Evolutionary conservation across 192 early-diverging fungal genomes (phyloP).

Genomic region (Entomortierella chlamydospora): DNA sequence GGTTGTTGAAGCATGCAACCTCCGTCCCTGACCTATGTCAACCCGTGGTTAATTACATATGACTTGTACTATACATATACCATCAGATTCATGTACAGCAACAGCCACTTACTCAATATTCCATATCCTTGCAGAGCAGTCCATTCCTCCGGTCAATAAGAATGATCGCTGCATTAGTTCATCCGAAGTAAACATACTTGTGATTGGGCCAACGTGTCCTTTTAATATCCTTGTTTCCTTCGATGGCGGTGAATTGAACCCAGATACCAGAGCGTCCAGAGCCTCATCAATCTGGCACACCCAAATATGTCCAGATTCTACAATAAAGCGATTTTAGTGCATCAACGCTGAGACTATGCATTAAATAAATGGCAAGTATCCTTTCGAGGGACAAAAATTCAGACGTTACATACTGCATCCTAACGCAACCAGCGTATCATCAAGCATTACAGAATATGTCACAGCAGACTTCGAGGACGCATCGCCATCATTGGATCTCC

Average conservation of each 20-base stretch:
- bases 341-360: no score
- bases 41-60: background rate
- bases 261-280: constrained; percentile 6
- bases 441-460: constrained; percentile 61
- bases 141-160: constrained; percentile 72
- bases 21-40: constrained; percentile 60
- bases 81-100: background rate
- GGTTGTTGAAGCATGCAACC: constrained; percentile 70
- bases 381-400: no score
- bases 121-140: constrained; percentile 81
- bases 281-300: constrained; percentile 53
- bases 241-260: background rate
- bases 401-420: constrained; percentile 76
- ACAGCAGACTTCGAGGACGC: constrained; percentile 14
- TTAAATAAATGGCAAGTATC: no score
- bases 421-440: constrained; percentile 70
- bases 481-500: constrained; percentile 3
- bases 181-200: constrained; percentile 67
- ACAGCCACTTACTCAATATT: constrained; percentile 68
- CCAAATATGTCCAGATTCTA: constrained; percentile 73
- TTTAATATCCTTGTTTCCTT: constrained; percentile 30
- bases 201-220: constrained; percentile 72
- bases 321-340: background rate
- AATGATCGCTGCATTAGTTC: constrained; percentile 57
- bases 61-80: no score